phyloP scores from a whole-genome alignment of 257 asterid species.

The Eustoma russellianum region DNA sequence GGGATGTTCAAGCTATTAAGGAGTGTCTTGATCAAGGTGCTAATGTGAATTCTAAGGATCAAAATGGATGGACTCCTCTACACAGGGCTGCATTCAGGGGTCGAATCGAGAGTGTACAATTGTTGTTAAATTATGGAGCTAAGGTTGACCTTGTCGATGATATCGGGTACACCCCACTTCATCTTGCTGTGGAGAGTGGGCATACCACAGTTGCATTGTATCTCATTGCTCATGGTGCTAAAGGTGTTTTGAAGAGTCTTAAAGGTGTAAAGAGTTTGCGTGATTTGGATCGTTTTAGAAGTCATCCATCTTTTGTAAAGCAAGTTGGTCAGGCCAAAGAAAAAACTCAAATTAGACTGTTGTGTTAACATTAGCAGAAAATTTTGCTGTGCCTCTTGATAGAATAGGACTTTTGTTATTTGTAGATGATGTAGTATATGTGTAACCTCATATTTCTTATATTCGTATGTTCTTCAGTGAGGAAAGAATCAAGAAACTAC shows the following conservation, averaged over 20 bases:
- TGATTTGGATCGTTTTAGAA: conserved; percentile 31
- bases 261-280: conserved; percentile 13
- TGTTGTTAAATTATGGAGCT: conserved; percentile 47
- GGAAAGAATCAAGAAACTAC: too few relatives aligned
- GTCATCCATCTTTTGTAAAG: conserved; percentile 19
- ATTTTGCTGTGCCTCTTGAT: not conserved
- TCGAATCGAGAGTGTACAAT: conserved; percentile 42
- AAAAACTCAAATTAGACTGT: not conserved
- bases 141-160: conserved; percentile 45
- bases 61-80: conserved; percentile 73
- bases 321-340: conserved; percentile 10
- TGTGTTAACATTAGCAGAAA: not conserved
- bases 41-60: conserved; percentile 48
- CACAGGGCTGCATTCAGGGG: conserved; percentile 73
- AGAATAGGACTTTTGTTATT: too few relatives aligned
- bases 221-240: conserved; percentile 62
- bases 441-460: too few relatives aligned
- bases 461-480: too few relatives aligned
- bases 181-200: conserved; percentile 53
- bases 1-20: conserved; percentile 36
- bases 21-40: conserved; percentile 51
- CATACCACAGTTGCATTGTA: conserved; percentile 50
- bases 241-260: conserved; percentile 45
- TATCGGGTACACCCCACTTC: conserved; percentile 51
- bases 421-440: too few relatives aligned